These are phyloP conservation scores for Botrytis sinoallii DNA, from an alignment of 2,329 filamentous ascomycete species.

Conservation along the genomic window DNA sequence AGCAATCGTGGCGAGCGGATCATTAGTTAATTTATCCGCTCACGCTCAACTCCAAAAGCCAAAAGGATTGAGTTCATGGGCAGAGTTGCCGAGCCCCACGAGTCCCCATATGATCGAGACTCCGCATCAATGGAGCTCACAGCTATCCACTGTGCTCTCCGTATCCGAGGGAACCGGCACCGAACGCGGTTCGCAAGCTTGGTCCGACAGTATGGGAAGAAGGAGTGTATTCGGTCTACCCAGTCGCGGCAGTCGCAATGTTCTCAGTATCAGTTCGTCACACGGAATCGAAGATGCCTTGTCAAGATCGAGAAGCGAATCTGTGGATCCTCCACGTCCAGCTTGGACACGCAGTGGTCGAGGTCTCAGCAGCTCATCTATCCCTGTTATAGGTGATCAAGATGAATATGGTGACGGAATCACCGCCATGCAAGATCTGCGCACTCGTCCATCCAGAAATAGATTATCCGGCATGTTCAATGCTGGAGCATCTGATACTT, in stretches of 20 bases:
- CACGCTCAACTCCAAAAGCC: constrained; percentile 22
- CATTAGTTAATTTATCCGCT: constrained; percentile 32
- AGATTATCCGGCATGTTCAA: constrained; percentile 52
- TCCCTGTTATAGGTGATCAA: constrained; percentile 52
- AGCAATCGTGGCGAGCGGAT: constrained; percentile 33
- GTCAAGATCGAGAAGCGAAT: constrained; percentile 32
- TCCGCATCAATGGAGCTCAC: constrained; percentile 61
- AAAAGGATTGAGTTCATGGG: constrained; percentile 37
- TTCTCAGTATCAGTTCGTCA: constrained; percentile 57
- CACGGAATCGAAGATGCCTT: constrained; percentile 29
- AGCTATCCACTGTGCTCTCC: constrained; percentile 61
- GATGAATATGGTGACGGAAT: constrained; percentile 65
- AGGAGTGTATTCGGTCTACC: constrained; percentile 47
- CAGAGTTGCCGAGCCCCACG: constrained; percentile 33
- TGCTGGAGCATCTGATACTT: constrained; percentile 44
- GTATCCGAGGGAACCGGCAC: constrained; percentile 54
- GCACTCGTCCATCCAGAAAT: constrained; percentile 52
- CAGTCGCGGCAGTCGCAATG: constrained; percentile 49
- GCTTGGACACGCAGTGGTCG: constrained; percentile 42
- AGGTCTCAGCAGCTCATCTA: constrained; percentile 37
- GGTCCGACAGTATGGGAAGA: constrained; percentile 42
- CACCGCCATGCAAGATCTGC: constrained; percentile 54
- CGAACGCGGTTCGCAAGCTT: constrained; percentile 46
- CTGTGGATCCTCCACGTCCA: constrained; percentile 50
- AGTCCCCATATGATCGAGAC: constrained; percentile 46